Conservation (phyloP, 441 rosid genomes). For the Dalechampia spathulata region DNA sequence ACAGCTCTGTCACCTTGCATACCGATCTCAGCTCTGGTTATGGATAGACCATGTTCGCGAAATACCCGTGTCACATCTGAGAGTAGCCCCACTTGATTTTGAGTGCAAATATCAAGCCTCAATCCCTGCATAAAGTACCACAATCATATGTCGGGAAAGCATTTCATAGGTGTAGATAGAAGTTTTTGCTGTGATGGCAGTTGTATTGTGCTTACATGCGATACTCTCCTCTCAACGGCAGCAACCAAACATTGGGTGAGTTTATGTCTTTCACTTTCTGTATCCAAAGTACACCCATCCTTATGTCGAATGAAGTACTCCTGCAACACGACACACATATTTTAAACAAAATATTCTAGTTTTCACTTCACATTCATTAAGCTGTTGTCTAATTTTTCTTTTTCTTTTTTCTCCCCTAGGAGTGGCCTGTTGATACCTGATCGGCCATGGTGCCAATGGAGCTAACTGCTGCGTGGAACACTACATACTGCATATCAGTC, state of each 20-base stretch:
- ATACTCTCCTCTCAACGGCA: slow-evolving; percentile 59
- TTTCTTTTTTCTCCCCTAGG: neutral
- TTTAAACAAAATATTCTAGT: neutral
- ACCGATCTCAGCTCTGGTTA: slow-evolving; percentile 54
- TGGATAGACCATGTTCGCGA: slow-evolving; percentile 65
- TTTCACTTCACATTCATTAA: too few species aligned
- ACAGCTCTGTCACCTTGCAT: slow-evolving; percentile 40
- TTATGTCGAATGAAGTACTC: slow-evolving; percentile 75
- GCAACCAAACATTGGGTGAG: slow-evolving; percentile 65
- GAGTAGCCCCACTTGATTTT: slow-evolving; percentile 53
- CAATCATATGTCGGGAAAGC: too few species aligned
- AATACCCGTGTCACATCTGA: slow-evolving; percentile 54
- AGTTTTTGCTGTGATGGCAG: neutral
- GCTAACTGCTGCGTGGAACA: slow-evolving; percentile 75
- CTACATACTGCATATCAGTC: slow-evolving; percentile 69
- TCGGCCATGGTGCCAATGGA: slow-evolving; percentile 60
- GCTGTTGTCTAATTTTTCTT: too few species aligned
- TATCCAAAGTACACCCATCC: slow-evolving; percentile 59
- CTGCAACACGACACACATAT: slow-evolving; percentile 25
- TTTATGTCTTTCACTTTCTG: slow-evolving; percentile 43
- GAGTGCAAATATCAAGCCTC: slow-evolving; percentile 47
- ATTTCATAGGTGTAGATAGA: too few species aligned
- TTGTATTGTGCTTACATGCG: slow-evolving; percentile 30
- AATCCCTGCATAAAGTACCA: slow-evolving; percentile 38
- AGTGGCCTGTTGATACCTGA: slow-evolving; percentile 34